Evolutionary conservation across 306 rosid genomes (phyloP).

Genomic region (Vigna nakashimae): DNA sequence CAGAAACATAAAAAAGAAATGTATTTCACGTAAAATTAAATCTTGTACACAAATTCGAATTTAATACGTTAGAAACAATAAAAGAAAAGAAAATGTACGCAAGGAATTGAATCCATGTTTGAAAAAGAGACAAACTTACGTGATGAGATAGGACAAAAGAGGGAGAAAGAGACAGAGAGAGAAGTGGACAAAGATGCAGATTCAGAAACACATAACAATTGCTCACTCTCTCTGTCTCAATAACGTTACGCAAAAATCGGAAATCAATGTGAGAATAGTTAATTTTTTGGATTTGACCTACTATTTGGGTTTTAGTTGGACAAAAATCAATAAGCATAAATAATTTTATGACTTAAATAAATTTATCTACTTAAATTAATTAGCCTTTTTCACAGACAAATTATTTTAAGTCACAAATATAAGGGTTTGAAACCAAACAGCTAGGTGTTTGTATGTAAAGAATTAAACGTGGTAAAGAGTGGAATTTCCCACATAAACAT

Average conservation of each 20-base stretch:
- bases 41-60: slow-evolving; percentile 9
- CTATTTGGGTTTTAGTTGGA: not conserved
- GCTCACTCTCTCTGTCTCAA: not conserved
- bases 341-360: not conserved
- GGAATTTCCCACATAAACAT: not conserved
- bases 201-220: slow-evolving; percentile 26
- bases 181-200: slow-evolving; percentile 32
- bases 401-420: not conserved
- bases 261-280: not conserved
- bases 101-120: slow-evolving; percentile 6
- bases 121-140: slow-evolving; percentile 29
- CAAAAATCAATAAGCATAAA: not conserved
- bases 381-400: not conserved
- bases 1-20: not conserved
- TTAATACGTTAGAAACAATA: not conserved
- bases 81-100: not conserved
- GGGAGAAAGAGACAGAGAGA: not conserved
- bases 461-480: not conserved
- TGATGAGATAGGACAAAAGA: slow-evolving; percentile 6
- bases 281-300: not conserved
- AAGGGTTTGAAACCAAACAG: not conserved
- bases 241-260: slow-evolving; percentile 28
- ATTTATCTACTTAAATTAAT: not conserved
- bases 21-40: not conserved
- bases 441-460: not conserved